Evolutionary conservation across 2,329 filamentous ascomycete genomes (phyloP).

Genomic region (Capronia americana): DNA sequence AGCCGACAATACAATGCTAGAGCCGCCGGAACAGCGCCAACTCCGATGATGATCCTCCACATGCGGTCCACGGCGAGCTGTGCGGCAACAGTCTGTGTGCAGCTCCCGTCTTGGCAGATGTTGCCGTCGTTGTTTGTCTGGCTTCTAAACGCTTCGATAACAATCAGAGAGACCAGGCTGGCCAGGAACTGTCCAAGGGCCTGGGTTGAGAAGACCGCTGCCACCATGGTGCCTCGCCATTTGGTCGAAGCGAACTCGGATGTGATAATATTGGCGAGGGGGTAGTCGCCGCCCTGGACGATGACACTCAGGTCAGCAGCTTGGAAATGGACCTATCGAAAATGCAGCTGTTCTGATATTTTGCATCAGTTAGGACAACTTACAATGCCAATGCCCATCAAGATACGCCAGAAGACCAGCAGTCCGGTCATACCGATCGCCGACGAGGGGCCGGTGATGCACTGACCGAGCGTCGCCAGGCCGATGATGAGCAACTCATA

Average conservation of each 20-base stretch:
- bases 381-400: conserved; percentile 71
- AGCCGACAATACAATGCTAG: conserved; percentile 86
- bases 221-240: conserved; percentile 87
- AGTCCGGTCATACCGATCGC: conserved; percentile 60
- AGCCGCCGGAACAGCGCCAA: conserved; percentile 78
- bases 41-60: conserved; percentile 81
- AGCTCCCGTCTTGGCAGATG: conserved; percentile 56
- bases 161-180: conserved; percentile 76
- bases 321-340: neutral
- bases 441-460: conserved; percentile 67
- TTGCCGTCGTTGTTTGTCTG: conserved; percentile 70
- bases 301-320: neutral
- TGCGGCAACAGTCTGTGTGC: conserved; percentile 68
- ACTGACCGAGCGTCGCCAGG: conserved; percentile 75
- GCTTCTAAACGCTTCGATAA: conserved; percentile 56
- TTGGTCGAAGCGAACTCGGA: conserved; percentile 83
- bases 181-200: conserved; percentile 80
- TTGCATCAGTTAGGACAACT: neutral
- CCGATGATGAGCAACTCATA: conserved; percentile 80
- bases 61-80: conserved; percentile 79
- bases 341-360: neutral
- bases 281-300: conserved; percentile 73
- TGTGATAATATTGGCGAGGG: conserved; percentile 80
- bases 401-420: conserved; percentile 79
- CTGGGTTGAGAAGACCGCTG: conserved; percentile 84